phyloP scores from a whole-genome alignment of 2,329 filamentous ascomycete genomes.

The Huntiella savannae region DNA sequence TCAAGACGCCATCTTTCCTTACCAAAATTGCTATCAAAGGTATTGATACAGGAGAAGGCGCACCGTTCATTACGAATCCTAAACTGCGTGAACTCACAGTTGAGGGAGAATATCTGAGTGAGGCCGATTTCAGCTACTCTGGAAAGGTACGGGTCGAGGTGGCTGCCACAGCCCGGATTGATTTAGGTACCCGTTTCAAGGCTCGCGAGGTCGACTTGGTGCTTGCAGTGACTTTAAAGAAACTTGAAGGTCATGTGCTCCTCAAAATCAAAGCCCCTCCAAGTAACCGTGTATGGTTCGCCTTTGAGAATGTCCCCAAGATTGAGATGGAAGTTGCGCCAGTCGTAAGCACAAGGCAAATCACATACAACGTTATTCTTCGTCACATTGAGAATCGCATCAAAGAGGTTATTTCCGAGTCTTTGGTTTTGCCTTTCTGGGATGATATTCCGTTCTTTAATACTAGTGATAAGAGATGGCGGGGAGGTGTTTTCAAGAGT shows the following conservation, averaged over 20 bases:
- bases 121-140: constrained; percentile 73
- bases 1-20: constrained; percentile 80
- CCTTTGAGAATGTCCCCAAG: constrained; percentile 84
- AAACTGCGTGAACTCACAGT: constrained; percentile 76
- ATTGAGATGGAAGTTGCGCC: constrained; percentile 90
- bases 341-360: constrained; percentile 84
- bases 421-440: constrained; percentile 83
- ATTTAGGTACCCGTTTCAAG: constrained; percentile 76
- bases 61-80: constrained; percentile 77
- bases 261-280: constrained; percentile 86
- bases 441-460: constrained; percentile 85
- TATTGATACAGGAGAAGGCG: constrained; percentile 71
- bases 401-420: constrained; percentile 83
- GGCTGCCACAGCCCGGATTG: constrained; percentile 79
- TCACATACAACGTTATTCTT: constrained; percentile 82
- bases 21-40: constrained; percentile 65
- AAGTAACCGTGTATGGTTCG: constrained; percentile 90
- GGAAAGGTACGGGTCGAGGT: constrained; percentile 83
- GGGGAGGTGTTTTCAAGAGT: constrained; percentile 64
- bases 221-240: constrained; percentile 67
- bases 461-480: constrained; percentile 56
- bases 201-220: constrained; percentile 75
- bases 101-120: constrained; percentile 73
- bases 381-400: constrained; percentile 89
- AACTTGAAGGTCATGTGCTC: constrained; percentile 66